These are phyloP conservation scores for Cyberlindnera misumaiensis DNA, from an alignment of 805 yeast genomes.

Conservation along the genomic window DNA sequence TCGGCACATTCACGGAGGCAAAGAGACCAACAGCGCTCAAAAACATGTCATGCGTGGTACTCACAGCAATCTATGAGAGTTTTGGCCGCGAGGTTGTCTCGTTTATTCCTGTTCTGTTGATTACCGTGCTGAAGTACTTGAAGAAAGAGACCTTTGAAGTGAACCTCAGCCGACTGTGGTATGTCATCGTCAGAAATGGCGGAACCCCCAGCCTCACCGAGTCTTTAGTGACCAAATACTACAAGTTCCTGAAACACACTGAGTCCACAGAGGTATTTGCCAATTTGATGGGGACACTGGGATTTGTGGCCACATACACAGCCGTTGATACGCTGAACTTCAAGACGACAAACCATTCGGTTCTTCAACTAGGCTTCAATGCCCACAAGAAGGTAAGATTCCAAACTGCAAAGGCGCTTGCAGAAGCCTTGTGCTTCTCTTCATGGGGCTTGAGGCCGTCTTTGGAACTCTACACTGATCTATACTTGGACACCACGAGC, in stretches of 20 bases:
- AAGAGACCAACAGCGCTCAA: slow-evolving; percentile 24
- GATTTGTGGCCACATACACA: slow-evolving; percentile 22
- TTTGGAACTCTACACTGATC: slow-evolving; percentile 17
- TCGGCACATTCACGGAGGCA: slow-evolving; percentile 21
- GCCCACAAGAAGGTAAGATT: slow-evolving; percentile 16
- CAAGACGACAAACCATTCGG: slow-evolving; percentile 11
- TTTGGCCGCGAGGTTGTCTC: slow-evolving; percentile 29
- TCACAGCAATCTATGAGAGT: slow-evolving; percentile 26
- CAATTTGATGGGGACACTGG: slow-evolving; percentile 11
- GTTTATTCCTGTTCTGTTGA: slow-evolving; percentile 26
- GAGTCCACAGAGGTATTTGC: slow-evolving; percentile 12
- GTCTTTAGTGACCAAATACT: slow-evolving; percentile 10
- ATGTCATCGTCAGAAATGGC: slow-evolving; percentile 18
- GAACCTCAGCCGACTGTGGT: slow-evolving; percentile 17
- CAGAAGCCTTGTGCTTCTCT: slow-evolving; percentile 24
- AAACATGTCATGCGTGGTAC: slow-evolving; percentile 23
- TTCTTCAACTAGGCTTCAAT: slow-evolving; percentile 17
- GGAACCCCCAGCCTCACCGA: slow-evolving; percentile 16
- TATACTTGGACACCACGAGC: slow-evolving; percentile 19
- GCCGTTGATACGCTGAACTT: slow-evolving; percentile 25
- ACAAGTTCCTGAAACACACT: slow-evolving; percentile 17
- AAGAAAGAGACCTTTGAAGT: slow-evolving; percentile 25
- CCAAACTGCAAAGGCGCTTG: slow-evolving; percentile 27
- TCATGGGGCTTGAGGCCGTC: slow-evolving; percentile 19
- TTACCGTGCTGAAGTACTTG: slow-evolving; percentile 26